Percentiles rank a stretch among this genome's conserved stretches.
Conservation (phyloP, 768 basidiomycete genomes). For the Boletus rubroflammeus region DNA sequence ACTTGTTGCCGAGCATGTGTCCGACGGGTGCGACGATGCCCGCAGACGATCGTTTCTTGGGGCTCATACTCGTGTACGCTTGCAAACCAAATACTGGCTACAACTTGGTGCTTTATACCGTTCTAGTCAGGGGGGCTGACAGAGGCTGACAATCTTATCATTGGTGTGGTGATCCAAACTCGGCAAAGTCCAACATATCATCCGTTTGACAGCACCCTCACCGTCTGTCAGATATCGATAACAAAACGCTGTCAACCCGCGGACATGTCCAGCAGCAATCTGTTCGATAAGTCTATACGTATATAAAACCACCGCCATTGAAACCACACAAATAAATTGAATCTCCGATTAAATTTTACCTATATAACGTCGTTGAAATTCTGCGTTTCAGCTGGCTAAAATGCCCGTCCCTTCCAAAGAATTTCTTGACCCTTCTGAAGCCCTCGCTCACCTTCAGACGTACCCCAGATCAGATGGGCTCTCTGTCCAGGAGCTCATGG, state of each 20-base stretch:
- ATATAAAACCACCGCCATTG: neutral
- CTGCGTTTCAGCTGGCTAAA: conserved; percentile 26
- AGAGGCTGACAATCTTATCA: conserved; percentile 2
- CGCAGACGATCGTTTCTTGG: conserved; percentile 6
- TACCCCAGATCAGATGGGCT: conserved; percentile 82
- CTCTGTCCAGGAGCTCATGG: conserved; percentile 80
- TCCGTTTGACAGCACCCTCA: no score
- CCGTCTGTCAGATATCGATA: no score
- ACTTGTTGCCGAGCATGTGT: conserved; percentile 16
- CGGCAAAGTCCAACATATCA: neutral
- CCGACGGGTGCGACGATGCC: conserved; percentile 3
- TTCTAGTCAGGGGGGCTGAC: conserved; percentile 18
- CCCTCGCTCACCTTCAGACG: conserved; percentile 68
- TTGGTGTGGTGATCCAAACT: neutral
- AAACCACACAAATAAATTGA: neutral
- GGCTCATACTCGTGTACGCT: conserved; percentile 7
- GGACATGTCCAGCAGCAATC: no score
- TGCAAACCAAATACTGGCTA: no score
- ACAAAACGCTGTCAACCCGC: neutral
- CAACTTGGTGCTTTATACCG: conserved; percentile 15
- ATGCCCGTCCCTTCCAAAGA: conserved; percentile 32
- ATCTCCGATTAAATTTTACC: conserved; percentile 9
- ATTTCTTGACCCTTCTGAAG: conserved; percentile 66
- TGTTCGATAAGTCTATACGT: no score
- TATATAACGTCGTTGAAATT: conserved; percentile 2